Percentiles rank a stretch among this genome's conserved stretches.
These are phyloP conservation scores for Fusarium tupiense DNA, from an alignment of 2,329 filamentous ascomycete species.

Conservation along the genomic window DNA sequence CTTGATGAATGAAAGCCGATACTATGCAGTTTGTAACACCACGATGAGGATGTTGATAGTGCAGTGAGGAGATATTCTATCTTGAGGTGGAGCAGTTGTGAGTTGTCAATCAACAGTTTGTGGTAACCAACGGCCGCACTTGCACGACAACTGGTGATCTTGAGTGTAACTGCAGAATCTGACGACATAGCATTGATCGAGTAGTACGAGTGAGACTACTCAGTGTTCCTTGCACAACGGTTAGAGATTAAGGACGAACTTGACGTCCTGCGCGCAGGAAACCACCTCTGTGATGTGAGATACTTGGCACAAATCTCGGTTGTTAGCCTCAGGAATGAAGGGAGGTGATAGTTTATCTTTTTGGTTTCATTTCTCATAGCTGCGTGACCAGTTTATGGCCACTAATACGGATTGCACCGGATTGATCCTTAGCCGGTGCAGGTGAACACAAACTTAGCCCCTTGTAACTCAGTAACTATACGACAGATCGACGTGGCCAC, in stretches of 20 bases:
- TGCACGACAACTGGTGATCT: not conserved
- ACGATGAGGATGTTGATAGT: not conserved
- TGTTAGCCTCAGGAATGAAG: constrained; percentile 15
- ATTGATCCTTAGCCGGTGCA: constrained; percentile 3
- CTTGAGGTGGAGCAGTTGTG: not conserved
- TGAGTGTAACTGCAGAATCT: not conserved
- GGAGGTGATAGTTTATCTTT: not conserved
- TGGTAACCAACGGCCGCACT: not conserved
- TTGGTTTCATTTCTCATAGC: not conserved
- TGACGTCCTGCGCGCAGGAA: not conserved
- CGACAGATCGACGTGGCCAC: constrained; percentile 16
- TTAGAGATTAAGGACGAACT: not conserved
- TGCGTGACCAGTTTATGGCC: not conserved
- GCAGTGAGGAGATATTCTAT: not conserved
- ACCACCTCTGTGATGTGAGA: not conserved
- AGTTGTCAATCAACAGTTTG: not conserved
- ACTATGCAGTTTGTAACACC: not conserved
- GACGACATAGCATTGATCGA: not conserved
- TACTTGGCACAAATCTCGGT: not conserved
- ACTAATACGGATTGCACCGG: not conserved
- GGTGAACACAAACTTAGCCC: constrained; percentile 10
- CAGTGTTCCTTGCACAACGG: not conserved
- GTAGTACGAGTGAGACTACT: not conserved
- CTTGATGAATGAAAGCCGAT: not conserved
- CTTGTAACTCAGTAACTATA: constrained; percentile 6